These are phyloP conservation scores for Saccharomycodes ludwigii DNA, from an alignment of 805 yeast genomes.

Conservation along the genomic window DNA sequence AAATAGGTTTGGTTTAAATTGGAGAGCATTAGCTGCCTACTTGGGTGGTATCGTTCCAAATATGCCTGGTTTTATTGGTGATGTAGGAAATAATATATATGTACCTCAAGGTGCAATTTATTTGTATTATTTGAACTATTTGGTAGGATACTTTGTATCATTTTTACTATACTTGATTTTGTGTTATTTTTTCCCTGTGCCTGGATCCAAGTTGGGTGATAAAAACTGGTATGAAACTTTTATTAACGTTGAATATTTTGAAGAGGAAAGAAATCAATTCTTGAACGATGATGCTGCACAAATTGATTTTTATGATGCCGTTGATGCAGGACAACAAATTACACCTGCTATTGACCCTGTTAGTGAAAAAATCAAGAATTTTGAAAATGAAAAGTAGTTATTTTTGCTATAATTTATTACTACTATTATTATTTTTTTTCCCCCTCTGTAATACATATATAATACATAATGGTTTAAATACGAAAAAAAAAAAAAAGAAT, in stretches of 20 bases:
- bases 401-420: too few relatives aligned
- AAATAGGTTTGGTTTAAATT: conserved; percentile 48
- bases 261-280: conserved; percentile 21
- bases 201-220: conserved; percentile 31
- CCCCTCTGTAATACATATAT: too few relatives aligned
- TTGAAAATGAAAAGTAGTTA: too few relatives aligned
- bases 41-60: conserved; percentile 27
- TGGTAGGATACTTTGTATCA: conserved; percentile 59
- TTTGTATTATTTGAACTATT: conserved; percentile 59
- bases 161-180: conserved; percentile 40
- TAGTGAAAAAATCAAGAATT: too few relatives aligned
- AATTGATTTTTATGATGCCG: too few relatives aligned
- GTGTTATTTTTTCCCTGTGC: conserved; percentile 41
- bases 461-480: too few relatives aligned
- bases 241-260: conserved; percentile 54
- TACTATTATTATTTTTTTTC: too few relatives aligned
- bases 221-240: conserved; percentile 52
- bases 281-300: conserved; percentile 8
- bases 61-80: conserved; percentile 27
- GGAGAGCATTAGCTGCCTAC: conserved; percentile 69
- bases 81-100: conserved; percentile 48
- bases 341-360: too few relatives aligned
- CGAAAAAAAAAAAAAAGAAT: too few relatives aligned
- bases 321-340: too few relatives aligned
- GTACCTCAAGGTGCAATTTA: conserved; percentile 63